Conservation (phyloP, 2,329 filamentous ascomycete species). For the Emergomyces pasteurianus region DNA sequence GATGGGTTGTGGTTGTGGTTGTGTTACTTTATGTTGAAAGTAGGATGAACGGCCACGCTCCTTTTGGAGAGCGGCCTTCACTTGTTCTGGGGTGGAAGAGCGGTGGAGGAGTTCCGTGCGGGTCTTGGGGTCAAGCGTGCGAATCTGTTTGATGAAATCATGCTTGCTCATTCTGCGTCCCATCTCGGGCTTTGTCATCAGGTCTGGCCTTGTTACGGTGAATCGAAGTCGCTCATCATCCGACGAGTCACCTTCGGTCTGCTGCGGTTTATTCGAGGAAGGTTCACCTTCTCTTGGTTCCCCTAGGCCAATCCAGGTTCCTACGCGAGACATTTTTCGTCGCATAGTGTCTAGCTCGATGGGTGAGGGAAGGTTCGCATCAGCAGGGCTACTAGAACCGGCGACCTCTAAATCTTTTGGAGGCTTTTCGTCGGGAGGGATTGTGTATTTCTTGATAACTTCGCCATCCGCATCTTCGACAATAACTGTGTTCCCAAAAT, state of each 20-base stretch:
- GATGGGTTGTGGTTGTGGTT: neutral
- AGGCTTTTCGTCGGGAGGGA: conserved; percentile 31
- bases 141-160: conserved; percentile 53
- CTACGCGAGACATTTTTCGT: conserved; percentile 46
- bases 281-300: conserved; percentile 22
- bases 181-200: conserved; percentile 31
- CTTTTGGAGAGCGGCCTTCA: conserved; percentile 27
- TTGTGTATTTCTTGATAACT: conserved; percentile 57
- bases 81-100: conserved; percentile 27
- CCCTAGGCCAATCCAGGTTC: conserved; percentile 45
- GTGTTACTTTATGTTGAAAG: neutral
- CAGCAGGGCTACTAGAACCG: conserved; percentile 16
- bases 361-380: conserved; percentile 19
- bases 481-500: conserved; percentile 59
- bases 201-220: conserved; percentile 39
- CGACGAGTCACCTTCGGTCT: conserved; percentile 20
- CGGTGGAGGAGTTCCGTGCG: conserved; percentile 37
- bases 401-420: conserved; percentile 9
- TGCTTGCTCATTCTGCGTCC: conserved; percentile 51
- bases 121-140: conserved; percentile 46
- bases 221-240: conserved; percentile 45
- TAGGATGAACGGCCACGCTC: conserved; percentile 9
- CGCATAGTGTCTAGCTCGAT: conserved; percentile 32
- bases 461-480: conserved; percentile 58
- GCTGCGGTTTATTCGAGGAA: conserved; percentile 16